phyloP scores from a whole-genome alignment of 495 filamentous ascomycete genomes.

The Parmelia sp. region DNA sequence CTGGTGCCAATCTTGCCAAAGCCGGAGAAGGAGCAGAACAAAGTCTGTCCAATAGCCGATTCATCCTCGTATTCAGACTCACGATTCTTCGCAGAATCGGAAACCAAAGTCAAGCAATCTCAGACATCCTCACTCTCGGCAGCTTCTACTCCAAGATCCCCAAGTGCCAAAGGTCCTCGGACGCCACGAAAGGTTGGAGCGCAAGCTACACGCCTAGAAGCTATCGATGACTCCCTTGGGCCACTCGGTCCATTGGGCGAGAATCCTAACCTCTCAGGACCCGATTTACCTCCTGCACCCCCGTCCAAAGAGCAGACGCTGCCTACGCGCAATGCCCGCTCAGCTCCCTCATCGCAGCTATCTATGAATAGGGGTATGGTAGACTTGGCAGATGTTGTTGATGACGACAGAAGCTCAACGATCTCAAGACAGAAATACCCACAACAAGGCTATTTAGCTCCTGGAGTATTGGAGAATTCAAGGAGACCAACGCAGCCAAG shows the following conservation, averaged over 20 bases:
- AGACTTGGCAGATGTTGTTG: slow-evolving; percentile 58
- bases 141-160: slow-evolving; percentile 38
- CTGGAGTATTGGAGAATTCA: slow-evolving; percentile 33
- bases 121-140: slow-evolving; percentile 29
- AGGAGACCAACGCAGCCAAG: slow-evolving; percentile 68
- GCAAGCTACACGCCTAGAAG: slow-evolving; percentile 77
- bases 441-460: slow-evolving; percentile 67
- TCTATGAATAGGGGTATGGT: slow-evolving; percentile 46
- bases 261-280: slow-evolving; percentile 42
- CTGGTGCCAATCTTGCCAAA: slow-evolving; percentile 29
- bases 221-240: slow-evolving; percentile 82
- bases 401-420: slow-evolving; percentile 50
- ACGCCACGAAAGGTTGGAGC: slow-evolving; percentile 69
- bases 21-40: slow-evolving; percentile 30
- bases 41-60: slow-evolving; percentile 27
- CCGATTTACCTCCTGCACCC: slow-evolving; percentile 74
- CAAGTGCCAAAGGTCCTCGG: slow-evolving; percentile 47
- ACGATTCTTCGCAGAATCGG: slow-evolving; percentile 26
- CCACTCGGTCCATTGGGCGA: slow-evolving; percentile 82
- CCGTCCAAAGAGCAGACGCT: slow-evolving; percentile 70
- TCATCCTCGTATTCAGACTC: slow-evolving; percentile 15
- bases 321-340: slow-evolving; percentile 52
- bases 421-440: slow-evolving; percentile 48
- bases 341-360: slow-evolving; percentile 43
- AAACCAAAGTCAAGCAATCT: slow-evolving; percentile 30